Conservation (phyloP, 495 filamentous ascomycete genomes). For the Mytilinidion resinicola region DNA sequence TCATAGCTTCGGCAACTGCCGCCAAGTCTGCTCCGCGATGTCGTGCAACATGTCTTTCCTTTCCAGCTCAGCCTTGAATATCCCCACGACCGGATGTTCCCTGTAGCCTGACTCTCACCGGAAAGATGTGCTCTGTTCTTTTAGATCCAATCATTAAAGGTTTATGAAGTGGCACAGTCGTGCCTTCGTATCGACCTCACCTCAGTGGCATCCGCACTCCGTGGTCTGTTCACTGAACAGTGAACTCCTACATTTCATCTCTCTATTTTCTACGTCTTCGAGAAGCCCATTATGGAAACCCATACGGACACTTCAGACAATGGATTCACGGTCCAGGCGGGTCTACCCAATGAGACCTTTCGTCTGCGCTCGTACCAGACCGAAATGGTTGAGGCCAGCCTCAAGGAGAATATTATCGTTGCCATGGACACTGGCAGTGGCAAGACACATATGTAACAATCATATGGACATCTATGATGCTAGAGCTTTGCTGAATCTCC, state of each 20-base stretch:
- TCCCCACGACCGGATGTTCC: too few species aligned
- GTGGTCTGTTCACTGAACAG: too few species aligned
- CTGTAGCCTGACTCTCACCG: conserved; percentile 58
- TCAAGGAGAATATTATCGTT: conserved; percentile 76
- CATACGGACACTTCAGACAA: not conserved
- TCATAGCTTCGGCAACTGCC: too few species aligned
- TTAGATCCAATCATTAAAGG: too few species aligned
- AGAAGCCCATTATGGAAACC: not conserved
- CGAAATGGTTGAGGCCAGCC: conserved; percentile 84
- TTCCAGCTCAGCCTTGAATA: too few species aligned
- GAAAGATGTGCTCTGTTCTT: conserved; percentile 93
- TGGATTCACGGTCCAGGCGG: not conserved
- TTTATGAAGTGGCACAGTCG: too few species aligned
- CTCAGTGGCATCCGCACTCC: too few species aligned
- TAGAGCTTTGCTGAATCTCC: not conserved
- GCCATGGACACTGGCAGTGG: conserved; percentile 91
- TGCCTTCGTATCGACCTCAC: too few species aligned
- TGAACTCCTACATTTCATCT: too few species aligned
- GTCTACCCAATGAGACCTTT: conserved; percentile 6
- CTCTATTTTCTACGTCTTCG: not conserved
- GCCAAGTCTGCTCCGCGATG: too few species aligned
- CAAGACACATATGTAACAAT: conserved; percentile 76
- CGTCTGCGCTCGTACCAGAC: conserved; percentile 69
- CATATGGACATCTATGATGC: conserved; percentile 1
- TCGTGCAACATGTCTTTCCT: too few species aligned